A percentile compares a stretch with the other conserved stretches of the same genome.
phyloP scores from a whole-genome alignment of 176 grass and related monocot genomes.

The Avena insularis region DNA sequence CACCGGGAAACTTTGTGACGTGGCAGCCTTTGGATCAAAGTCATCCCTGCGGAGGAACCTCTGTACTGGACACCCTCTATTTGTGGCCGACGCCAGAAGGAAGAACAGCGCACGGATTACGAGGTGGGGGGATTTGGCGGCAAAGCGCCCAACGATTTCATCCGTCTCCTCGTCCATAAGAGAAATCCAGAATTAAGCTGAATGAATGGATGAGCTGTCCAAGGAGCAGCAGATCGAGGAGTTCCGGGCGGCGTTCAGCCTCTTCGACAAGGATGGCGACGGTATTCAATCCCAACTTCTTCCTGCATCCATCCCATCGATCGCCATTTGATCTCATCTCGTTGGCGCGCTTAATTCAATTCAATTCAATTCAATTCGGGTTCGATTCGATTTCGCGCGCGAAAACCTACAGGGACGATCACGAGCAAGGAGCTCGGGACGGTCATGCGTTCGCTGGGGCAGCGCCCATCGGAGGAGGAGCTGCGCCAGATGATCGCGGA shows the following conservation, averaged over 20 bases:
- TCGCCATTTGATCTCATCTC: background rate
- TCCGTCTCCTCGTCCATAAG: too few relatives aligned
- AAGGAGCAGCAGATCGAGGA: constrained; percentile 65
- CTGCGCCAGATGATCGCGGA: constrained; percentile 61
- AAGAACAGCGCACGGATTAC: too few relatives aligned
- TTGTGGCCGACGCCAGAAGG: too few relatives aligned
- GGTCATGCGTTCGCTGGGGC: constrained; percentile 68
- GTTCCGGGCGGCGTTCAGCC: constrained; percentile 60
- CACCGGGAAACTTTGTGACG: too few relatives aligned
- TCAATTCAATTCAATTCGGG: background rate
- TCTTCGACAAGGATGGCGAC: constrained; percentile 71
- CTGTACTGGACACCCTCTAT: too few relatives aligned
- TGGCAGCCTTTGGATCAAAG: too few relatives aligned
- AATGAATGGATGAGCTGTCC: constrained; percentile 32
- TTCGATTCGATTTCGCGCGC: background rate
- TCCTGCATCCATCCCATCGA: background rate
- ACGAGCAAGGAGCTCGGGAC: constrained; percentile 68
- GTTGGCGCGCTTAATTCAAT: background rate
- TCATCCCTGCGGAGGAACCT: too few relatives aligned
- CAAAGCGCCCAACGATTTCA: too few relatives aligned
- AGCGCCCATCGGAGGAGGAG: constrained; percentile 71
- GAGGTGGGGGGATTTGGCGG: too few relatives aligned
- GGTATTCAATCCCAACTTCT: constrained; percentile 19
- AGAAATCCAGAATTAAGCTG: too few relatives aligned
- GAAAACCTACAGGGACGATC: constrained; percentile 56